phyloP scores from a whole-genome alignment of 805 yeast species.

The Saturnispora halmiae region DNA sequence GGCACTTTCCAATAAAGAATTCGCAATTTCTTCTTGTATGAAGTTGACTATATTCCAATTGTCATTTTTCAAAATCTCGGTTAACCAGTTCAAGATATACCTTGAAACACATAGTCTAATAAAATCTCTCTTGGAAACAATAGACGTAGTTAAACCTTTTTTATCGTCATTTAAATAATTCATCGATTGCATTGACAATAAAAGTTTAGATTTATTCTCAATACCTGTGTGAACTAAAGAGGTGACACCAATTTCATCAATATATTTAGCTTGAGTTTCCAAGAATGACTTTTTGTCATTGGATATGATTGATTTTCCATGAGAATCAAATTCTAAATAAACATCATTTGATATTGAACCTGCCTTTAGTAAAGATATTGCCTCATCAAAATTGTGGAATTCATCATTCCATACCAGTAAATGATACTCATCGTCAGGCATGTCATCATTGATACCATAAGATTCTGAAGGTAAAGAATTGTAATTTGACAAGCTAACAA shows the following conservation, averaged over 20 bases:
- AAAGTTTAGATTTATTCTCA: neutral
- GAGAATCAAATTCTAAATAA: slow-evolving; percentile 9
- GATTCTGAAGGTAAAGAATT: slow-evolving; percentile 27
- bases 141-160: slow-evolving; percentile 48
- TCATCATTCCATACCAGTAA: slow-evolving; percentile 76
- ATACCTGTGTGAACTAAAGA: slow-evolving; percentile 1
- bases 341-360: slow-evolving; percentile 5
- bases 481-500: slow-evolving; percentile 1
- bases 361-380: slow-evolving; percentile 16
- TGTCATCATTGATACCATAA: slow-evolving; percentile 30
- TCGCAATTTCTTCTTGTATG: slow-evolving; percentile 36
- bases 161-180: neutral
- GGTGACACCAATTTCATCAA: slow-evolving; percentile 9
- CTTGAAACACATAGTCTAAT: slow-evolving; percentile 39
- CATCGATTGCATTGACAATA: slow-evolving; percentile 5
- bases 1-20: slow-evolving; percentile 33
- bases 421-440: slow-evolving; percentile 28
- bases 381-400: slow-evolving; percentile 43
- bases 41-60: slow-evolving; percentile 30
- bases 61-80: slow-evolving; percentile 32
- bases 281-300: neutral
- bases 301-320: slow-evolving; percentile 1
- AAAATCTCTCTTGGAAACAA: slow-evolving; percentile 43
- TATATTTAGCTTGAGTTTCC: slow-evolving; percentile 7
- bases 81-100: slow-evolving; percentile 44